A percentile compares a stretch with the other conserved stretches of the same genome.
Evolutionary conservation across 192 early-diverging fungal genomes (phyloP).

Genomic region (Backusella psychrophila): DNA sequence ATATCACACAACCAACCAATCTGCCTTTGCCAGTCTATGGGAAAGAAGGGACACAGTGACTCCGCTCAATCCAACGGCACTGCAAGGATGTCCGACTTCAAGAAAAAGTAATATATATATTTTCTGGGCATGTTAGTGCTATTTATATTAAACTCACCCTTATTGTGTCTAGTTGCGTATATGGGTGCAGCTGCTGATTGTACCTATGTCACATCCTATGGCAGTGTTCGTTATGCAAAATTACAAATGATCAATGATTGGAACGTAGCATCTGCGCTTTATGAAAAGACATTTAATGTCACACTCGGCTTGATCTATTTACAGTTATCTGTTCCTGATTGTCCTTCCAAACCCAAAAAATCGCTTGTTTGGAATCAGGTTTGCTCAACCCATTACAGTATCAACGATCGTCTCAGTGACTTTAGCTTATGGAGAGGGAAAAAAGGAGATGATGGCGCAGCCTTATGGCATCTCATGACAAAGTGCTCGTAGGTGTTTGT

Average conservation of each 20-base stretch:
- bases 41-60: not conserved
- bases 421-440: slow-evolving; percentile 86
- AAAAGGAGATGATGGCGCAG: slow-evolving; percentile 62
- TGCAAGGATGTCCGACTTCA: slow-evolving; percentile 18
- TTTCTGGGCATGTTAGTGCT: not conserved
- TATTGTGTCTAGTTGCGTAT: slow-evolving; percentile 11
- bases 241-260: slow-evolving; percentile 80
- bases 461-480: slow-evolving; percentile 95
- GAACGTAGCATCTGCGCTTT: slow-evolving; percentile 81
- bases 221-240: slow-evolving; percentile 54
- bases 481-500: slow-evolving; percentile 52
- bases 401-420: slow-evolving; percentile 77
- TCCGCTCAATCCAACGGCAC: not conserved
- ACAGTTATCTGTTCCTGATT: slow-evolving; percentile 61
- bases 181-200: slow-evolving; percentile 66
- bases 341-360: slow-evolving; percentile 44
- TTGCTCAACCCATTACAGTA: slow-evolving; percentile 70
- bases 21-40: not conserved
- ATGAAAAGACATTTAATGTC: slow-evolving; percentile 86
- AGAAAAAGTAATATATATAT: slow-evolving; percentile 15
- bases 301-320: slow-evolving; percentile 78
- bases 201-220: slow-evolving; percentile 58
- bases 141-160: not conserved
- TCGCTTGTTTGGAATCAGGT: slow-evolving; percentile 72
- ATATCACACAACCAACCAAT: not conserved